Conservation (phyloP, 2,329 filamentous ascomycete genomes). For the Dactylellina sp. region DNA sequence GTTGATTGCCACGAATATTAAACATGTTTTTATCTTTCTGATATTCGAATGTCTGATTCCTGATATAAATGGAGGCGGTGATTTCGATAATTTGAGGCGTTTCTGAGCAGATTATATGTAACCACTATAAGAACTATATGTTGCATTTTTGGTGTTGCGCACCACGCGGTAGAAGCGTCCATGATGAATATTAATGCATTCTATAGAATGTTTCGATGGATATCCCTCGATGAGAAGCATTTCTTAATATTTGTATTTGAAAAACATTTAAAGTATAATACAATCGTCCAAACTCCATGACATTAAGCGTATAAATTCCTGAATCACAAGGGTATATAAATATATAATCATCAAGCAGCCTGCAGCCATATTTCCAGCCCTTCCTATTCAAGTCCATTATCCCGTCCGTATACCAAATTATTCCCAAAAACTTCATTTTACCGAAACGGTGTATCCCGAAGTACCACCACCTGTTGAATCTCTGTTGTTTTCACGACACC, state of each 20-base stretch:
- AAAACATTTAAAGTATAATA: conserved; percentile 12
- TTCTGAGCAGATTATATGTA: conserved; percentile 32
- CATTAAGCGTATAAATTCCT: conserved; percentile 21
- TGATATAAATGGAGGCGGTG: not conserved
- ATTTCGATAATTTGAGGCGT: conserved; percentile 38
- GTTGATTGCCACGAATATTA: not conserved
- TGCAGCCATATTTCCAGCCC: conserved; percentile 38
- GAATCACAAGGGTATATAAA: conserved; percentile 23
- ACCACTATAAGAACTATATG: not conserved
- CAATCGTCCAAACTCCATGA: conserved; percentile 43
- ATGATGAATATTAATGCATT: no score
- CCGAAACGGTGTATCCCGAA: conserved; percentile 30
- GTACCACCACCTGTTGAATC: conserved; percentile 46
- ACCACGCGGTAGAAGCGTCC: not conserved
- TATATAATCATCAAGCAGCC: conserved; percentile 27
- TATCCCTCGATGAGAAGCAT: no score
- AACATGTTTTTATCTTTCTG: not conserved
- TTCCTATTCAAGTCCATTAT: not conserved
- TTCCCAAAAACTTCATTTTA: conserved; percentile 3
- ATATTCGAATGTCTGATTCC: not conserved
- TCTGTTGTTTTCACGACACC: conserved; percentile 51
- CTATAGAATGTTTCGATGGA: no score
- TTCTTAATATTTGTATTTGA: conserved; percentile 10
- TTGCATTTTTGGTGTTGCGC: conserved; percentile 41
- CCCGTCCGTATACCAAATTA: no score